Percentiles rank a stretch among this genome's conserved stretches.
Evolutionary conservation across 805 yeast genomes (phyloP).

Genomic region (Vanderwaltozyma tropicalis): DNA sequence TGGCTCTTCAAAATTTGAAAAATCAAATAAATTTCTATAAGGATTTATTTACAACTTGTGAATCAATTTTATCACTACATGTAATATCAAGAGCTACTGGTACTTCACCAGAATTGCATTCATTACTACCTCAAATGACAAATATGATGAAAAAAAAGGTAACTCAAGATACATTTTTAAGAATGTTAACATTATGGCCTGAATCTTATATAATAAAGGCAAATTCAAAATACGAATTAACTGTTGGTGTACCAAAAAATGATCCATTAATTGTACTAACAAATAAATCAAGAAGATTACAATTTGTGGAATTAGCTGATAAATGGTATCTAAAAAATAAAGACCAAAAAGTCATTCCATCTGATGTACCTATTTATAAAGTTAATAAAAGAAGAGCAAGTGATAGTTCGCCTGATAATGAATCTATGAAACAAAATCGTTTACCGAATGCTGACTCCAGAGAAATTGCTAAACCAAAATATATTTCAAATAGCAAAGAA

Average conservation of each 20-base stretch:
- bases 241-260: conserved; percentile 13
- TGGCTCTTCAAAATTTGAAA: conserved; percentile 7
- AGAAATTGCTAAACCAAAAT: conserved; percentile 1
- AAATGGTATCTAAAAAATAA: conserved; percentile 10
- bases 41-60: conserved; percentile 17
- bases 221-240: conserved; percentile 15
- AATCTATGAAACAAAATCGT: background rate
- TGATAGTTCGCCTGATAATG: conserved; percentile 9
- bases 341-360: conserved; percentile 5
- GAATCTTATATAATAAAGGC: conserved; percentile 17
- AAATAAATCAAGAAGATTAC: conserved; percentile 20
- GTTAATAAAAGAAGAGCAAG: conserved; percentile 19
- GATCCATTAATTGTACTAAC: conserved; percentile 13
- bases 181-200: conserved; percentile 24
- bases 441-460: background rate
- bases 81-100: conserved; percentile 14
- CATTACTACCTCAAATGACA: conserved; percentile 22
- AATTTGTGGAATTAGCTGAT: conserved; percentile 18
- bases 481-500: conserved; percentile 15
- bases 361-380: conserved; percentile 16
- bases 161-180: conserved; percentile 16
- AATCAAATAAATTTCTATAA: conserved; percentile 14
- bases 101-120: conserved; percentile 12
- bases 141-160: conserved; percentile 22
- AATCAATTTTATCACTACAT: conserved; percentile 22